Evolutionary conservation across 306 rosid species (phyloP).

Genomic region (Arachis stenosperma): DNA sequence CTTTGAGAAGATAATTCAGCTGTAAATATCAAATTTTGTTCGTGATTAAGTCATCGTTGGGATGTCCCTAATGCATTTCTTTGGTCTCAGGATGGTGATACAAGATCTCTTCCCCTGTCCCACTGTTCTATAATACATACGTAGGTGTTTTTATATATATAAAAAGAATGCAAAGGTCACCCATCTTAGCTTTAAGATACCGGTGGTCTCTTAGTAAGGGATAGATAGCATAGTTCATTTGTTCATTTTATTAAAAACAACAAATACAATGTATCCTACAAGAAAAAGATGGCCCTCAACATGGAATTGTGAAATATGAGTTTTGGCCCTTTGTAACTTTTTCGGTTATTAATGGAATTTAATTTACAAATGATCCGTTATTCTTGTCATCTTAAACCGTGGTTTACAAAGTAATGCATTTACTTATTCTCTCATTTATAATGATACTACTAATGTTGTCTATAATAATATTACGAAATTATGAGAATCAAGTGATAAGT

Average conservation of each 20-base stretch:
- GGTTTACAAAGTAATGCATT: neutral
- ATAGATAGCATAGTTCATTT: conserved; percentile 61
- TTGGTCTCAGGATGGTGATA: conserved; percentile 33
- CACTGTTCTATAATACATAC: neutral
- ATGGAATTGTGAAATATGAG: conserved; percentile 45
- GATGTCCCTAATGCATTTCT: conserved; percentile 46
- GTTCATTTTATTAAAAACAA: conserved; percentile 61
- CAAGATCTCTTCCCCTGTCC: neutral
- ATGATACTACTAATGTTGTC: too few relatives aligned
- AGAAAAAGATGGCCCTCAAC: conserved; percentile 41
- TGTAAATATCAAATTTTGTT: conserved; percentile 92
- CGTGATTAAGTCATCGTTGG: conserved; percentile 52
- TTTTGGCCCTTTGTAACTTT: conserved; percentile 36
- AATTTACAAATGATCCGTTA: neutral
- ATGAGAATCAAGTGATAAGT: too few relatives aligned
- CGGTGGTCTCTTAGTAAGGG: conserved; percentile 31
- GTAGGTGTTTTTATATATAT: conserved; percentile 27
- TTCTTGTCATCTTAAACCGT: neutral
- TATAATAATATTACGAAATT: too few relatives aligned
- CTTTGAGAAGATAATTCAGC: conserved; percentile 60
- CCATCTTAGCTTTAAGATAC: conserved; percentile 46
- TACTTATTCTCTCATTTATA: too few relatives aligned
- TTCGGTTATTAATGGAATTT: conserved; percentile 13
- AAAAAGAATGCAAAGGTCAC: neutral
- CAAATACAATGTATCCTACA: conserved; percentile 32